Percentiles rank a stretch among this genome's conserved stretches.
phyloP scores from a whole-genome alignment of 345 rosid genomes.

The Conringia planisiliqua region DNA sequence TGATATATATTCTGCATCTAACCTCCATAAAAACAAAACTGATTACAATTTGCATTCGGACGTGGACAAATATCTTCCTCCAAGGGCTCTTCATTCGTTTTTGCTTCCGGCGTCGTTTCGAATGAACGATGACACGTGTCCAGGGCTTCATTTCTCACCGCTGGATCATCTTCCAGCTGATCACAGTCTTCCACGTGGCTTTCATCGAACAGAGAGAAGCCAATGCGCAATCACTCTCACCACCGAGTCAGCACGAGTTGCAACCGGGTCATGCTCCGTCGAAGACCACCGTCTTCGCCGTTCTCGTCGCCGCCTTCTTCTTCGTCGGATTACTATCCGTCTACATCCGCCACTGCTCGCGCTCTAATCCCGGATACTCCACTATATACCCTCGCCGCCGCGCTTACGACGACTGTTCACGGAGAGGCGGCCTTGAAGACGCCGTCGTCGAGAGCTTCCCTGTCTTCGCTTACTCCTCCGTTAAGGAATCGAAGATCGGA shows the following conservation, averaged over 20 bases:
- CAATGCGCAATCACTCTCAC: conserved; percentile 16
- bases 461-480: conserved; percentile 47
- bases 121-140: conserved; percentile 18
- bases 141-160: not conserved
- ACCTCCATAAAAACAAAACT: not conserved
- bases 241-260: not conserved
- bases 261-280: conserved; percentile 4
- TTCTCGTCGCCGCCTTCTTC: conserved; percentile 25
- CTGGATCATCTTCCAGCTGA: not conserved
- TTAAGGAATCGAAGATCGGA: conserved; percentile 49
- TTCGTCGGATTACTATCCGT: conserved; percentile 24
- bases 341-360: conserved; percentile 20
- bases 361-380: not conserved
- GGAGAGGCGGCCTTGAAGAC: conserved; percentile 45
- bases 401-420: not conserved
- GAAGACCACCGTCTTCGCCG: conserved; percentile 24
- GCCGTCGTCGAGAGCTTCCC: conserved; percentile 58
- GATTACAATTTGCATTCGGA: not conserved
- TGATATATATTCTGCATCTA: not conserved
- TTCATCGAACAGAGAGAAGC: not conserved
- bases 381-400: not conserved
- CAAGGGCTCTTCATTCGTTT: not conserved
- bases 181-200: conserved; percentile 23
- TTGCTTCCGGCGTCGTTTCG: not conserved
- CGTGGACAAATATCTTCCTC: not conserved